phyloP scores from a whole-genome alignment of 352 stramenopile species.

The Phytophthora sp. region DNA sequence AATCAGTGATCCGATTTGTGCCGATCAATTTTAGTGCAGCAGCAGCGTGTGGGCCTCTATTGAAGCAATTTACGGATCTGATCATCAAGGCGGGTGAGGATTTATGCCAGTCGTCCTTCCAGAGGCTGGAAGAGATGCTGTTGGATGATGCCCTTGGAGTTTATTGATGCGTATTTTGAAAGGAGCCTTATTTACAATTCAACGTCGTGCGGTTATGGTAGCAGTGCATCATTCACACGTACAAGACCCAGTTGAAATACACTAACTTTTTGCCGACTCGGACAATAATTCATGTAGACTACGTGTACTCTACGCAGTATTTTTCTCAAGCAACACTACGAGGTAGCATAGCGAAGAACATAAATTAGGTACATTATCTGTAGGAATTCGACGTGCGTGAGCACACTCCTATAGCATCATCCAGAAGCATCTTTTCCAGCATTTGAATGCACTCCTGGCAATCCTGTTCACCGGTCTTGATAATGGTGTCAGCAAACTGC shows the following conservation, averaged over 20 bases:
- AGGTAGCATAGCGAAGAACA: background rate
- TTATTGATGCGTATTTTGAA: conserved; percentile 11
- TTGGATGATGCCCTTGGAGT: conserved; percentile 30
- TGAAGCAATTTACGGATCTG: conserved; percentile 24
- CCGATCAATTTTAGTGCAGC: conserved; percentile 28
- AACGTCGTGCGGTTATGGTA: too few relatives aligned
- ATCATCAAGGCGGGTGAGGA: conserved; percentile 25
- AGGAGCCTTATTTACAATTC: too few relatives aligned
- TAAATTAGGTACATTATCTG: background rate
- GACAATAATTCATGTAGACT: too few relatives aligned
- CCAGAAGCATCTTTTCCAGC: conserved; percentile 26
- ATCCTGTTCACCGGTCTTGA: conserved; percentile 24
- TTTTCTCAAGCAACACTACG: too few relatives aligned
- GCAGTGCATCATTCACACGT: too few relatives aligned
- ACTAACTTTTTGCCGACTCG: too few relatives aligned
- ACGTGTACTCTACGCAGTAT: too few relatives aligned
- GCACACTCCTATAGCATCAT: conserved; percentile 26
- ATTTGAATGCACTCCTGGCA: conserved; percentile 7
- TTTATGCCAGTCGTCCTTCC: conserved; percentile 6
- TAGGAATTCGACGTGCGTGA: background rate
- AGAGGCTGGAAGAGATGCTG: conserved; percentile 25
- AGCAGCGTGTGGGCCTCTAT: background rate
- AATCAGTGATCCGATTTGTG: conserved; percentile 23
- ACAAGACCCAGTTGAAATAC: too few relatives aligned
- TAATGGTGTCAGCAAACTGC: conserved; percentile 19